Conservation (phyloP, 208 protist genomes). For the Crithidia expoeki region DNA sequence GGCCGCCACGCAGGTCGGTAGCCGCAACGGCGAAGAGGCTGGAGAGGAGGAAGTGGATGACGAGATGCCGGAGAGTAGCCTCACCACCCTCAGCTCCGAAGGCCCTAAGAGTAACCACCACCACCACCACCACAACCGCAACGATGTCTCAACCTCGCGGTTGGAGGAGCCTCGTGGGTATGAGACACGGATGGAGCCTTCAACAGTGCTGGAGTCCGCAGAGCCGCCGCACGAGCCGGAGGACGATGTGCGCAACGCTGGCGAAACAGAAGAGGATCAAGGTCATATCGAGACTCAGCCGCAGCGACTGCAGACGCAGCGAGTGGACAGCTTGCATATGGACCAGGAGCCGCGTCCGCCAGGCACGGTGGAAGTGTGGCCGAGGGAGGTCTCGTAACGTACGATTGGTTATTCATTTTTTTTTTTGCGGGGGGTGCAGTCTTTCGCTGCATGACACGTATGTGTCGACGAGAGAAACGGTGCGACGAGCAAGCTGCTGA, state of each 20-base stretch:
- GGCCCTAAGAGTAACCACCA: too few species aligned
- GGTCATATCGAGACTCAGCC: slow-evolving; percentile 42
- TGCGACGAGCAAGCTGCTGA: too few species aligned
- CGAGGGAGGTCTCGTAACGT: not conserved
- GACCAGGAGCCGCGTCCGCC: slow-evolving; percentile 7
- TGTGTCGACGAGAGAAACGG: too few species aligned
- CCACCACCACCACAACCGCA: too few species aligned
- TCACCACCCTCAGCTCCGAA: slow-evolving; percentile 19
- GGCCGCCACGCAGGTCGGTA: not conserved
- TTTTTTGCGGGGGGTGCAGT: too few species aligned
- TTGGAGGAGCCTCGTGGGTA: slow-evolving; percentile 24
- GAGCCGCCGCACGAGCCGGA: slow-evolving; percentile 29
- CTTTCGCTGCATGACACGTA: too few species aligned
- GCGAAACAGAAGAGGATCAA: slow-evolving; percentile 32
- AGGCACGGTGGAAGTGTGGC: slow-evolving; percentile 14
- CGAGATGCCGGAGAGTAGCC: slow-evolving; percentile 19
- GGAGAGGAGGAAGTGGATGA: too few species aligned
- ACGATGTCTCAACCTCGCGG: not conserved
- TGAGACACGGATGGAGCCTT: slow-evolving; percentile 13
- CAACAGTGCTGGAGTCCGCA: slow-evolving; percentile 9
- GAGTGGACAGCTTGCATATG: not conserved
- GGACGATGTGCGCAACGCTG: slow-evolving; percentile 18
- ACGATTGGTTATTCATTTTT: too few species aligned
- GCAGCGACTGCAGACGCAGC: slow-evolving; percentile 27
- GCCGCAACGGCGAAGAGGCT: slow-evolving; percentile 2